Evolutionary conservation across 805 yeast species (phyloP).

Genomic region (Hanseniaspora meyeri): DNA sequence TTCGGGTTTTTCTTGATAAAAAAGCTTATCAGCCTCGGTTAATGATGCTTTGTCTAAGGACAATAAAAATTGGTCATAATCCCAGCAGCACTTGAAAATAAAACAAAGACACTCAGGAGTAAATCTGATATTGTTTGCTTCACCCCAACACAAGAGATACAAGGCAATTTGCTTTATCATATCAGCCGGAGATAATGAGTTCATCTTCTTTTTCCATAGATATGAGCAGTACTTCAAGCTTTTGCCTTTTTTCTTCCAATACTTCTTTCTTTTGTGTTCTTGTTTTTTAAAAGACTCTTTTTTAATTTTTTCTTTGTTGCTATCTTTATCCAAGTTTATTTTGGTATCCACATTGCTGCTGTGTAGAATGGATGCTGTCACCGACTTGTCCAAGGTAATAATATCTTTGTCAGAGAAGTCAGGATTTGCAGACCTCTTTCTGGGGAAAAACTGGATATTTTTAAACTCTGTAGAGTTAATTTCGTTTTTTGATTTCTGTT

Average conservation of each 20-base stretch:
- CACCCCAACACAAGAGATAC: conserved; percentile 77
- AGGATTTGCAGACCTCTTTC: conserved; percentile 32
- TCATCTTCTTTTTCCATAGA: conserved; percentile 63
- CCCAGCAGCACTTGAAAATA: conserved; percentile 70
- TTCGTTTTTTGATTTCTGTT: conserved; percentile 35
- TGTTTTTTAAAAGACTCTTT: not conserved
- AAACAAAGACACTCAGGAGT: conserved; percentile 86
- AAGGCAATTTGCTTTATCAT: conserved; percentile 57
- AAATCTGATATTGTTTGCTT: conserved; percentile 71
- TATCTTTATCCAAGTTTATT: not conserved
- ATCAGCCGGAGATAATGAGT: conserved; percentile 38
- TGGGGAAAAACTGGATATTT: conserved; percentile 5
- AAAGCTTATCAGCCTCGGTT: not conserved
- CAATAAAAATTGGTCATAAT: conserved; percentile 53
- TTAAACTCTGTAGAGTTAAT: conserved; percentile 40
- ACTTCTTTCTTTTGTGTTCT: conserved; percentile 54
- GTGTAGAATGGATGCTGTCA: not conserved
- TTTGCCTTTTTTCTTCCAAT: conserved; percentile 21
- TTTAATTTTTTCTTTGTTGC: not conserved
- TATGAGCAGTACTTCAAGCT: conserved; percentile 66
- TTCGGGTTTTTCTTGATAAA: conserved; percentile 25
- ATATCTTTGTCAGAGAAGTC: conserved; percentile 21
- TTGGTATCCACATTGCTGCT: not conserved
- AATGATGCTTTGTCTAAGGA: conserved; percentile 41
- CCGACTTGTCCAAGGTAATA: not conserved